phyloP scores from a whole-genome alignment of 495 filamentous ascomycete genomes.

The Diplogelasinospora grovesii region DNA sequence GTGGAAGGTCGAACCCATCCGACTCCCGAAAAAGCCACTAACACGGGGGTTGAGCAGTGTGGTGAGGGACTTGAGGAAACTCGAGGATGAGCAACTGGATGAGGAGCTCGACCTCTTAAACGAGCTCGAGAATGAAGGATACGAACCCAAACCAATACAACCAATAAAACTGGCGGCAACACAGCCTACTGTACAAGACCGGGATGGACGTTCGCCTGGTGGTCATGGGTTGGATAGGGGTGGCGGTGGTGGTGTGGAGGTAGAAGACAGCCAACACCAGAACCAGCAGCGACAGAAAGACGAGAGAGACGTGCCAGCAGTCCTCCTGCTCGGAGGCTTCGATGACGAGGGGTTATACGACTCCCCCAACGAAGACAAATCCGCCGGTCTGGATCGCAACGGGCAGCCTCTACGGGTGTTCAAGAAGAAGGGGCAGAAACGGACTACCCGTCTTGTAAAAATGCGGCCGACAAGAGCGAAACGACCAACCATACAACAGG shows the following conservation, averaged over 20 bases:
- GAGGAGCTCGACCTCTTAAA: conserved; percentile 77
- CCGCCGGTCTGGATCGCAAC: conserved; percentile 28
- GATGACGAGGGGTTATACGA: conserved; percentile 47
- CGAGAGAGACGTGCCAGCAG: conserved; percentile 26
- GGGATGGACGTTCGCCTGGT: background rate
- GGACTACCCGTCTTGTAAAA: conserved; percentile 69
- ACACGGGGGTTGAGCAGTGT: conserved; percentile 71
- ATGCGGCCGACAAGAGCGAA: conserved; percentile 51
- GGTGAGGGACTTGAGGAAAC: conserved; percentile 66
- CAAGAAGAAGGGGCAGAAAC: conserved; percentile 92
- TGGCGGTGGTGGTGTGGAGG: conserved; percentile 33
- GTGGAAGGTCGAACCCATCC: conserved; percentile 40
- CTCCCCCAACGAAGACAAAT: conserved; percentile 36
- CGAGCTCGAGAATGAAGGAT: conserved; percentile 54
- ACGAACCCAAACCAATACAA: too few species aligned
- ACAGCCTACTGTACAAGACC: background rate
- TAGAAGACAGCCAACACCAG: conserved; percentile 55
- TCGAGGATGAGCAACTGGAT: conserved; percentile 69
- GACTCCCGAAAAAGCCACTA: conserved; percentile 54
- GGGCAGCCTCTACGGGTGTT: conserved; percentile 54
- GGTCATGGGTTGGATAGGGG: conserved; percentile 3
- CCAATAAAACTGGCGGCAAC: background rate
- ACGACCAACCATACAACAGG: conserved; percentile 32
- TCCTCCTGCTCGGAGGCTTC: conserved; percentile 60
- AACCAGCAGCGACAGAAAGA: background rate